A percentile compares a stretch with the other conserved stretches of the same genome.
Conservation (phyloP, 345 rosid genomes). For the Pelargonium nanum region DNA sequence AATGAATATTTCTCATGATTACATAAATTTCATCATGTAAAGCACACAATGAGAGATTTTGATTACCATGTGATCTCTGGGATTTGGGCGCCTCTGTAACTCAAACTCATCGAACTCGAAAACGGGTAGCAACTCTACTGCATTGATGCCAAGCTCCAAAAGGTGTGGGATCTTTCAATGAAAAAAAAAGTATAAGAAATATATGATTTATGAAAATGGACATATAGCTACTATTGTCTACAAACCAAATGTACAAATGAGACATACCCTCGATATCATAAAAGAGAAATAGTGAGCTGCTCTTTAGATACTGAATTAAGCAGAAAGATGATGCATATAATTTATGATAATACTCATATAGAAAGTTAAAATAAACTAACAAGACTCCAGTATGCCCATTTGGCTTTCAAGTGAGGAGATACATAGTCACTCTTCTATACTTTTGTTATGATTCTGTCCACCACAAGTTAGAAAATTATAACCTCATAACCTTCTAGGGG, state of each 20-base stretch:
- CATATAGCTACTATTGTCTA: neutral
- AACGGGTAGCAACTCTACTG: constrained; percentile 85
- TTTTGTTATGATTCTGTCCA: neutral
- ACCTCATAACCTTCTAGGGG: neutral
- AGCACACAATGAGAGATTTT: neutral
- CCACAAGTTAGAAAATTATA: neutral
- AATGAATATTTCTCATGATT: no score
- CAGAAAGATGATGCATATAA: neutral
- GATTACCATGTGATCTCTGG: constrained; percentile 90
- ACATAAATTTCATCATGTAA: neutral
- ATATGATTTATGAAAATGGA: constrained; percentile 6
- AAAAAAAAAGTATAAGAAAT: constrained; percentile 8
- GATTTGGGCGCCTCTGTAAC: constrained; percentile 75
- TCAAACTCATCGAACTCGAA: constrained; percentile 93
- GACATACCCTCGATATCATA: neutral
- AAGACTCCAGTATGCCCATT: neutral
- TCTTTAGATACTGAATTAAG: no score
- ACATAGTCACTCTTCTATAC: neutral
- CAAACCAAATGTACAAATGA: no score
- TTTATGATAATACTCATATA: no score
- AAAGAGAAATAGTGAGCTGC: neutral
- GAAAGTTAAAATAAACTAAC: no score
- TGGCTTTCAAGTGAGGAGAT: neutral
- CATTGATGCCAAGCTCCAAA: constrained; percentile 79
- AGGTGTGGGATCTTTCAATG: constrained; percentile 73